Evolutionary conservation across 768 basidiomycete species (phyloP).

Genomic region (Ephemerocybe angulata): DNA sequence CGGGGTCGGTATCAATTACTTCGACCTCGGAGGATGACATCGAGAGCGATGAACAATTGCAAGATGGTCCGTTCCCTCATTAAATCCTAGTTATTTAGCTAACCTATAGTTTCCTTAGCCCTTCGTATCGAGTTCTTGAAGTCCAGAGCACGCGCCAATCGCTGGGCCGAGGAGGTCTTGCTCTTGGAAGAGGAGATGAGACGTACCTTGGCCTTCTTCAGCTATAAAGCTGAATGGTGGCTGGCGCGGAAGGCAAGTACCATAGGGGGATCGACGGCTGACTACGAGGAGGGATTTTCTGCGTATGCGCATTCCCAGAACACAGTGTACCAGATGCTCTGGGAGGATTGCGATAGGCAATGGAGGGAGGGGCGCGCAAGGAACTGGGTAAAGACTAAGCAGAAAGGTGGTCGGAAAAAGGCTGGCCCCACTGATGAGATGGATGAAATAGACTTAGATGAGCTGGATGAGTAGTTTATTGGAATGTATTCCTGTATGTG

Average conservation of each 20-base stretch:
- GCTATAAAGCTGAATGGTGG: conserved; percentile 1
- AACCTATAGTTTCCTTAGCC: background rate
- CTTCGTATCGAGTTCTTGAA: conserved; percentile 13
- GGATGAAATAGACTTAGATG: too few relatives aligned
- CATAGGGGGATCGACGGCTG: background rate
- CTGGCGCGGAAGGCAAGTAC: background rate
- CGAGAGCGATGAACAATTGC: background rate
- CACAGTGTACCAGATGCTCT: background rate
- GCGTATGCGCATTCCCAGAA: background rate
- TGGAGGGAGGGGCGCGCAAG: background rate
- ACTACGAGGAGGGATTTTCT: background rate
- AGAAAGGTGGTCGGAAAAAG: background rate
- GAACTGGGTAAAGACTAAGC: background rate
- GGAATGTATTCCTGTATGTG: too few relatives aligned
- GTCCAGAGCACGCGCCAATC: conserved; percentile 4
- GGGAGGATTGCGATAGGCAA: background rate
- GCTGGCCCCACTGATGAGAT: too few relatives aligned
- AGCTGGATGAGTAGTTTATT: too few relatives aligned
- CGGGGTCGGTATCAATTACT: background rate
- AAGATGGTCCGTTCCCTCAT: background rate
- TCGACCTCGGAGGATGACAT: background rate
- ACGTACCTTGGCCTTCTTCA: background rate
- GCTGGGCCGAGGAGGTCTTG: conserved; percentile 16
- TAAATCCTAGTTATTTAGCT: background rate
- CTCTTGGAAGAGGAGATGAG: conserved; percentile 22